Evolutionary conservation across 805 yeast species (phyloP), one percentile per base, ranked within the genome.

Genomic region (Wickerhamiella nectarea): DNA sequence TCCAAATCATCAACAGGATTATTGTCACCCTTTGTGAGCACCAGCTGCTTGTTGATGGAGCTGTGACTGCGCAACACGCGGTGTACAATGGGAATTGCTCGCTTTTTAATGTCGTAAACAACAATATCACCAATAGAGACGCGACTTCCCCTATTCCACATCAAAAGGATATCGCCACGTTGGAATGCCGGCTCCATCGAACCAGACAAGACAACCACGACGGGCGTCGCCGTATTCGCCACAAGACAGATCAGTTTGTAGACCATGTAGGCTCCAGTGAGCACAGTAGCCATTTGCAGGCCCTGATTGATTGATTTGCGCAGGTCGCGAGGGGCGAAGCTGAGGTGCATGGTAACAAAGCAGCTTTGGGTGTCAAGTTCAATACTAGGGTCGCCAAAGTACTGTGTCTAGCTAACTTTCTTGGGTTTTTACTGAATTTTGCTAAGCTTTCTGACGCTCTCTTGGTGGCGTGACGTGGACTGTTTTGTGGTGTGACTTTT

Each of bases 171-270:
- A 59, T 91, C 98, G 41, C 98, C 98, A 64, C 98, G 75, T 64
- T 91, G 96, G 71, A 91, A 91, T 1, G 98, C 98, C 2, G 98
- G 98, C 61, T 91, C 98, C 98, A 91, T 91, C 2, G 97, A 89
- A 5, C 98, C 98, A 1, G 97, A 86, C 39, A 91, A 72, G 8
- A 91, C 98, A 22, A 91, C 98, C 17, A 91, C 98, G 19, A 91
- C 76, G 17, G 98, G 98, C 1, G 96, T 83, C 48, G 83, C 78
- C 0, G 95, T 77, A 62, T 84, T 76, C 9, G 95, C 71, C 1
- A 77, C 67, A 3, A 89, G 66, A 1, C 85, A 75, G 12, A 89
- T 67, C 0, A 82, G 74, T 57, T 84, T 85, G 94, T 96, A 91
- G 48, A 84, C 75, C 73, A 91, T 81, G 62, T 76, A 91, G 0